These are phyloP conservation scores for Podaxis sp. DNA, from an alignment of 768 basidiomycete genomes.

Conservation along the genomic window DNA sequence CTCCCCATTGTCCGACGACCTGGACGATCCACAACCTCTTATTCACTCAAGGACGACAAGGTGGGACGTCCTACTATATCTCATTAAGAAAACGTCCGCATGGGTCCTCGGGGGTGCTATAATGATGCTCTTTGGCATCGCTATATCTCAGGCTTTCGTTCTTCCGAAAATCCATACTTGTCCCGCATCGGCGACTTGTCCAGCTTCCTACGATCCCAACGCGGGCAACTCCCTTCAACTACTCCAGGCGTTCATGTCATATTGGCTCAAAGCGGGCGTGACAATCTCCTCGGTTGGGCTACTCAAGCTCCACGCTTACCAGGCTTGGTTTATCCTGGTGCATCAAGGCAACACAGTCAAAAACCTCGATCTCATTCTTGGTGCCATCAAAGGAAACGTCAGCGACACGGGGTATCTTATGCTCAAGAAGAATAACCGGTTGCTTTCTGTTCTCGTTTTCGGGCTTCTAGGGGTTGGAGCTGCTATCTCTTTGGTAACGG, in stretches of 20 bases:
- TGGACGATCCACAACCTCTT: too few species aligned
- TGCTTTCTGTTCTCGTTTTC: constrained; percentile 15
- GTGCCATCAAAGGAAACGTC: constrained; percentile 18
- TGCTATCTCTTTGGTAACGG: constrained; percentile 12
- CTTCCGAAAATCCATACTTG: constrained; percentile 17
- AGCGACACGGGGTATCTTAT: constrained; percentile 12
- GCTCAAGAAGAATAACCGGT: constrained; percentile 11
- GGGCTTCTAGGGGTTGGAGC: constrained; percentile 11
- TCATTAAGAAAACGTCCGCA: background rate
- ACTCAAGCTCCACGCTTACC: constrained; percentile 17
- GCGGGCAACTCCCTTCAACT: constrained; percentile 14
- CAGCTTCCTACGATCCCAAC: constrained; percentile 15
- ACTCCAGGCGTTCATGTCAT: constrained; percentile 17
- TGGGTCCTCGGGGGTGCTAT: constrained; percentile 14
- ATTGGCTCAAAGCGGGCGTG: constrained; percentile 18
- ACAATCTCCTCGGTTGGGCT: constrained; percentile 15
- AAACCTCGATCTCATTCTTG: constrained; percentile 18
- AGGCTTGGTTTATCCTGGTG: constrained; percentile 20
- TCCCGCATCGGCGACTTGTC: constrained; percentile 12
- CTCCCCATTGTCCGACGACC: too few species aligned
- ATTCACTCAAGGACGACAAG: background rate
- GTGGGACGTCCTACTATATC: background rate
- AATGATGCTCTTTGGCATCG: constrained; percentile 17
- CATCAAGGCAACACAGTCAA: constrained; percentile 18
- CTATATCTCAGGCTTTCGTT: constrained; percentile 7